Evolutionary conservation across 169 alveolate species (phyloP).

Genomic region (Eimeria brunetti): DNA sequence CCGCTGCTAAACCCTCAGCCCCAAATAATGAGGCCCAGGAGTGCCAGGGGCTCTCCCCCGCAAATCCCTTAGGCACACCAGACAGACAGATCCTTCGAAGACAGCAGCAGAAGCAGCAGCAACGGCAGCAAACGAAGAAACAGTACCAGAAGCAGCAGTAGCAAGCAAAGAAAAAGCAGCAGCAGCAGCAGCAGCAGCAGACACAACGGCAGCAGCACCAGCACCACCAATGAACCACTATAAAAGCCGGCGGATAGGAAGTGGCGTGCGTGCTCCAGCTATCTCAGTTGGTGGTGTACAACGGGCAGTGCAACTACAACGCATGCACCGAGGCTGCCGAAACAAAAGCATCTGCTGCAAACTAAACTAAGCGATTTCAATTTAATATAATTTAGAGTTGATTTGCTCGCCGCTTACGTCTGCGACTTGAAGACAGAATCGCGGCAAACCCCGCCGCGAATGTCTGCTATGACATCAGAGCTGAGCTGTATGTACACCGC

Average conservation of each 20-base stretch:
- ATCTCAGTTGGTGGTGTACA: no score
- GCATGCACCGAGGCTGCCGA: no score
- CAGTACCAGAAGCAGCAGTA: background rate
- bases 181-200: background rate
- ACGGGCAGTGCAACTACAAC: no score
- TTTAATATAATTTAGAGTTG: background rate
- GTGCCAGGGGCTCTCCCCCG: conserved; percentile 31
- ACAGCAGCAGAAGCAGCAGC: background rate
- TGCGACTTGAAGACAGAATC: conserved; percentile 19
- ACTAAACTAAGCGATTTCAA: background rate
- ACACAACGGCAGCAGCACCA: background rate
- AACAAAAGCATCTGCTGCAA: no score
- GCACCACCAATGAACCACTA: background rate
- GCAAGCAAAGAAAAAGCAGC: background rate
- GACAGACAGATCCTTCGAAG: conserved; percentile 8
- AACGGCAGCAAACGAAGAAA: background rate
- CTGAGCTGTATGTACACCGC: conserved; percentile 70
- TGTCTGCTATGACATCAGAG: conserved; percentile 53
- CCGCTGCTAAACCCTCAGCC: background rate
- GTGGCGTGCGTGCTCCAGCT: no score
- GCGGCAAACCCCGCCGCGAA: conserved; percentile 38
- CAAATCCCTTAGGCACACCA: conserved; percentile 59
- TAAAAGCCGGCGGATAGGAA: no score
- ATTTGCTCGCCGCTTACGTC: conserved; percentile 7
- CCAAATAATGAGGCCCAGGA: background rate